phyloP scores from a whole-genome alignment of 495 filamentous ascomycete species.

The Beverwykella pulmonaria region DNA sequence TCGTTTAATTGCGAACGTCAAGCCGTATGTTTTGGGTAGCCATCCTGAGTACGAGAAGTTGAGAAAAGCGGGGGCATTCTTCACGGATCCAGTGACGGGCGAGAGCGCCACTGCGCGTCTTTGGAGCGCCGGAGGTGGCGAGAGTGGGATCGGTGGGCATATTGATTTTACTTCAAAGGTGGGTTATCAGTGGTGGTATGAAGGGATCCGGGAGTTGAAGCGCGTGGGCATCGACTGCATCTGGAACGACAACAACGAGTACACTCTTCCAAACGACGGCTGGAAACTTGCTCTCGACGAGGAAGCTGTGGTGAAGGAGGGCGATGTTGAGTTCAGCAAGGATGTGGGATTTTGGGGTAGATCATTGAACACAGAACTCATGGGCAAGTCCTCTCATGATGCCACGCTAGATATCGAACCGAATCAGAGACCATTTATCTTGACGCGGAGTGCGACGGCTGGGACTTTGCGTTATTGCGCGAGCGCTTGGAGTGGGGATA shows the following conservation, averaged over 20 bases:
- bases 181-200: slow-evolving; percentile 70
- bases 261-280: slow-evolving; percentile 64
- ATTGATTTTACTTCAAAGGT: slow-evolving; percentile 68
- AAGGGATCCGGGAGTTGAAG: slow-evolving; percentile 62
- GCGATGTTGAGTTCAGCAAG: slow-evolving; percentile 17
- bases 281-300: slow-evolving; percentile 61
- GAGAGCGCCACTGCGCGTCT: slow-evolving; percentile 60
- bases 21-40: slow-evolving; percentile 66
- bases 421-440: slow-evolving; percentile 61
- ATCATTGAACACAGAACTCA: slow-evolving; percentile 65
- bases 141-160: slow-evolving; percentile 68
- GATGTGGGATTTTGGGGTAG: slow-evolving; percentile 66
- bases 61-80: slow-evolving; percentile 57
- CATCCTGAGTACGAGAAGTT: slow-evolving; percentile 66
- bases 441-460: slow-evolving; percentile 68
- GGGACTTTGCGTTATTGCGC: slow-evolving; percentile 68
- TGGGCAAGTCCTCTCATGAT: slow-evolving; percentile 67
- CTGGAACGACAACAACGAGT: slow-evolving; percentile 81
- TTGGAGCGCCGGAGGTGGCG: slow-evolving; percentile 69
- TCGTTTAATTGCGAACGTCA: slow-evolving; percentile 68
- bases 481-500: slow-evolving; percentile 62
- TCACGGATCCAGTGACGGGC: slow-evolving; percentile 59
- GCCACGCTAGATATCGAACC: slow-evolving; percentile 60
- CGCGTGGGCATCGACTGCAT: slow-evolving; percentile 66
- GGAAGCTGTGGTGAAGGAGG: slow-evolving; percentile 10